Base-by-base conservation (phyloP, 2,329 filamentous ascomycete species). In the Alternaria triticina region DNA sequence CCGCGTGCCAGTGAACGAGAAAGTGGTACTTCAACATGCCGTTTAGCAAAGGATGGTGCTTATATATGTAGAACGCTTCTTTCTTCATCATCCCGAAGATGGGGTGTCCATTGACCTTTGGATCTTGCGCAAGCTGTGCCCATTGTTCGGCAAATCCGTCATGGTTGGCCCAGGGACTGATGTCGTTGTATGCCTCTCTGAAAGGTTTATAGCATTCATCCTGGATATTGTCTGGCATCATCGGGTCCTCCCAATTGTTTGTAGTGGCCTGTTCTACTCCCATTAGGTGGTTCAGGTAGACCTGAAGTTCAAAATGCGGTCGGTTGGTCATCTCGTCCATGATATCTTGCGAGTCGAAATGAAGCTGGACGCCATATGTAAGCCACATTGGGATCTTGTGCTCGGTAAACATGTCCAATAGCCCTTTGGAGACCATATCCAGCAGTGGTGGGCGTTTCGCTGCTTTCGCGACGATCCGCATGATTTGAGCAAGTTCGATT, bases 271-370 rank as follows among this genome's bases (percentile, higher is more conserved):
- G 8, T n/a, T 27, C 15, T 23, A 25, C 46, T 55, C 6, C 36
- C 25, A 12, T 55, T 17, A 8, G 22, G 4, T 20, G 22, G 11
- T 11, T 23, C 11, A 40, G 36, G 36, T 40, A 40, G 36, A 40
- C n/a, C n/a, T 40, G 36, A 17, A 40, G 36, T 40, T 40, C 36
- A 40, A 40, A 40, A 17, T 40, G 36, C 9, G 36, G 36, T 40
- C 36, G 36, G 36, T 40, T 40, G 36, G 36, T 40, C 15, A 27
- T 47, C 6, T 61, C 46, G 23, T 25, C 47, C 28, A 62, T n/a
- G 27, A 58, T 54, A 13, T 62, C 60, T 36, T 55, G 46, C 22
- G 54, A 57, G n/a, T 50, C 45, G 45, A 61, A 20, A 45, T 45
- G 52, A 12, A 57, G 22, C 20, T 61, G 52, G 1, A 57, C 30